These are phyloP conservation scores for Lichenothelia convexa DNA, from an alignment of 495 filamentous ascomycete genomes.

Conservation along the genomic window DNA sequence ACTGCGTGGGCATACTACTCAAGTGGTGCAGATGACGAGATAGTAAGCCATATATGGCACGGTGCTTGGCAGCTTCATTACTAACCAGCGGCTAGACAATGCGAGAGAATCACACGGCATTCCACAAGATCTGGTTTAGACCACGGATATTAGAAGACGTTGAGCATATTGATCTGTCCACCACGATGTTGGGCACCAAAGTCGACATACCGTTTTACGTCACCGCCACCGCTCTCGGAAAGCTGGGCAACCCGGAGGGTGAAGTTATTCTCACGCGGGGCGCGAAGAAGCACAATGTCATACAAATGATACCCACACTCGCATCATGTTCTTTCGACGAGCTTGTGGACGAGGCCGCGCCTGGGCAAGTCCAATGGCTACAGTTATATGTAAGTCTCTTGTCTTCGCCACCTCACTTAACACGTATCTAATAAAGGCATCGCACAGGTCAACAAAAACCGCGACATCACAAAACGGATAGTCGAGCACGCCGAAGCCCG, in stretches of 20 bases:
- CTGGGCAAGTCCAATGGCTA: slow-evolving; percentile 83
- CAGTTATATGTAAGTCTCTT: slow-evolving; percentile 55
- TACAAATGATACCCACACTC: slow-evolving; percentile 97
- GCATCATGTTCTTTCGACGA: slow-evolving; percentile 96
- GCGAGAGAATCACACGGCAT: slow-evolving; percentile 91
- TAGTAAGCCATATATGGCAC: slow-evolving; percentile 50
- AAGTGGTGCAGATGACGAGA: slow-evolving; percentile 90
- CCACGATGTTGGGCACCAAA: slow-evolving; percentile 81
- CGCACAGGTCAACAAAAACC: slow-evolving; percentile 67
- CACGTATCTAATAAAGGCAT: not conserved
- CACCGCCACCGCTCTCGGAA: slow-evolving; percentile 80
- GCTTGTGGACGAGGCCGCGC: slow-evolving; percentile 67
- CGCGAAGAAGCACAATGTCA: slow-evolving; percentile 65
- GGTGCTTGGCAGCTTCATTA: too few relatives aligned
- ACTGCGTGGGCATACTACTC: slow-evolving; percentile 95
- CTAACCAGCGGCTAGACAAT: slow-evolving; percentile 49
- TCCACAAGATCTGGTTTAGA: slow-evolving; percentile 95
- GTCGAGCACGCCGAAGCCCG: slow-evolving; percentile 79
- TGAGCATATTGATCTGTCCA: slow-evolving; percentile 64
- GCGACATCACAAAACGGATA: slow-evolving; percentile 75
- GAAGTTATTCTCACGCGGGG: slow-evolving; percentile 79
- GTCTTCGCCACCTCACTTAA: not conserved
- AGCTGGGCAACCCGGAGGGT: slow-evolving; percentile 75
- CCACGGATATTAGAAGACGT: slow-evolving; percentile 75
- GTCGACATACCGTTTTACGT: slow-evolving; percentile 76